These are phyloP conservation scores for Plasmodium knowlesi DNA, from an alignment of 169 alveolate genomes.

Conservation along the genomic window DNA sequence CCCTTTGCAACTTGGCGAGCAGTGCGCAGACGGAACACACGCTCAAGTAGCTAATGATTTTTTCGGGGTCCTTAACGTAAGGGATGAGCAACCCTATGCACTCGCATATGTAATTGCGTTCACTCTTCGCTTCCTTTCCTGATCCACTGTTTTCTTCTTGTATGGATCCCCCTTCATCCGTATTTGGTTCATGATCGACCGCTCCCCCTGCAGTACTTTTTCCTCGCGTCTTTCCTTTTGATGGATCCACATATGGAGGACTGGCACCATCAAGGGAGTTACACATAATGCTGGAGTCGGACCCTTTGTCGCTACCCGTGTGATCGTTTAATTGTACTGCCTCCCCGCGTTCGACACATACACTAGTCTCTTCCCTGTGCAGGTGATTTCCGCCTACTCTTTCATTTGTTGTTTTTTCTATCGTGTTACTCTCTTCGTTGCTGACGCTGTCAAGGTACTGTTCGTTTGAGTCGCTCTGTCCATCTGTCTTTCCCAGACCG, in stretches of 20 bases:
- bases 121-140: not conserved
- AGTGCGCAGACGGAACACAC: constrained; percentile 43
- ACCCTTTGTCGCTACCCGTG: not conserved
- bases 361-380: not conserved
- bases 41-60: constrained; percentile 49
- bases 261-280: not conserved
- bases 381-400: not conserved
- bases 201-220: not conserved
- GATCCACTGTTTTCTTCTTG: not conserved
- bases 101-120: constrained; percentile 46
- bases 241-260: not conserved
- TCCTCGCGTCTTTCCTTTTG: not conserved
- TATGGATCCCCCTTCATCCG: not conserved
- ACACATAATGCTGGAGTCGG: not conserved
- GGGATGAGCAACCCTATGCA: constrained; percentile 67
- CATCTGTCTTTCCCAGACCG: not conserved
- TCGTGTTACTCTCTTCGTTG: not conserved
- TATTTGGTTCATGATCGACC: not conserved
- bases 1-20: constrained; percentile 28
- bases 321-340: not conserved
- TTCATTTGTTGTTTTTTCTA: not conserved
- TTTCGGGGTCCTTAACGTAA: constrained; percentile 58
- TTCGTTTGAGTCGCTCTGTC: not conserved
- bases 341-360: not conserved
- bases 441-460: constrained; percentile 4